phyloP scores from a whole-genome alignment of 2,329 filamentous ascomycete genomes.

The Colletotrichum tropicale region DNA sequence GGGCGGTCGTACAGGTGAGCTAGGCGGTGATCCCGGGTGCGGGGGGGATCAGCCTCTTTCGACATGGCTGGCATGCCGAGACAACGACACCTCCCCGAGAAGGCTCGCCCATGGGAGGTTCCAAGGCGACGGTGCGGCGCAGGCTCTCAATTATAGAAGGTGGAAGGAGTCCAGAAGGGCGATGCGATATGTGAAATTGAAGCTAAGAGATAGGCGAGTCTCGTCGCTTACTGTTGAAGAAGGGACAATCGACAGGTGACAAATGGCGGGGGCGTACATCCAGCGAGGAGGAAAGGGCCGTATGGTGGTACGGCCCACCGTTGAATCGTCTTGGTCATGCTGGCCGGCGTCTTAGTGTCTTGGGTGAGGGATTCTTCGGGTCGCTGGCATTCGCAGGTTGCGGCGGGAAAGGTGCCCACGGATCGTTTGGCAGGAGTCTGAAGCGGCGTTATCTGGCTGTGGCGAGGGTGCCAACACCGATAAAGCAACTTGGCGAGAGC shows the following conservation, averaged over 20 bases:
- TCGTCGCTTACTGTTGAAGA: not conserved
- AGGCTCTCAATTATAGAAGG: not conserved
- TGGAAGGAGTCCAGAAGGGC: not conserved
- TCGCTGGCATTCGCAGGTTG: not conserved
- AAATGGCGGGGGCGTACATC: not conserved
- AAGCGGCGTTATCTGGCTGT: slow-evolving; percentile 2
- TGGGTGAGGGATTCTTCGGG: not conserved
- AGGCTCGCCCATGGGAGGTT: not conserved
- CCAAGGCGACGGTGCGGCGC: not conserved
- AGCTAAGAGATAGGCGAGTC: slow-evolving; percentile 13
- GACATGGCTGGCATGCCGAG: slow-evolving; percentile 13
- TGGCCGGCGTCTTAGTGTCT: not conserved
- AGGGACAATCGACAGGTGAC: not conserved
- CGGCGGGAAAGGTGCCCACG: not conserved
- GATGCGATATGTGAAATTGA: not conserved
- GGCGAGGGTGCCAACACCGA: slow-evolving; percentile 16
- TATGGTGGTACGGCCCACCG: not conserved
- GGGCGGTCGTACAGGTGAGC: not conserved
- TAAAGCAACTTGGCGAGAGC: slow-evolving; percentile 16
- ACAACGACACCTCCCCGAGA: slow-evolving; percentile 14
- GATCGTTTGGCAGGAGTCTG: not conserved
- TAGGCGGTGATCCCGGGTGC: slow-evolving; percentile 3
- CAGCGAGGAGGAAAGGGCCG: not conserved
- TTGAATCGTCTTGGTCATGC: not conserved
- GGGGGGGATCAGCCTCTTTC: slow-evolving; percentile 12